Evolutionary conservation across 306 rosid genomes (phyloP).

Genomic region (Vigna radiata): DNA sequence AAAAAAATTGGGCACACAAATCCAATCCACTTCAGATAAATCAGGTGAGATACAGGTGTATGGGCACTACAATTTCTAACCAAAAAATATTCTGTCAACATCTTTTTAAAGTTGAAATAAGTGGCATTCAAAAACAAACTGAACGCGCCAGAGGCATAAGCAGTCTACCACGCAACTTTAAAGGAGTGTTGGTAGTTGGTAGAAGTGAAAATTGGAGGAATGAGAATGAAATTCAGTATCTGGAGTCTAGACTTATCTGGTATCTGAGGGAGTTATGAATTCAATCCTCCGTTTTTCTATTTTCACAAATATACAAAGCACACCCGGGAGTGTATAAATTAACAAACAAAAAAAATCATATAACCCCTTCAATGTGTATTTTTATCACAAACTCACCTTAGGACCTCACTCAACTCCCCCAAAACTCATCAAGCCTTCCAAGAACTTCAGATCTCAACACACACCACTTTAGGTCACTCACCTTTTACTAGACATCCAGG

Average conservation of each 20-base stretch:
- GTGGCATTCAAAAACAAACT: conserved; percentile 2
- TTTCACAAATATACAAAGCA: conserved; percentile 14
- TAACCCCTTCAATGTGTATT: neutral
- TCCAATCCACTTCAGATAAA: conserved; percentile 39
- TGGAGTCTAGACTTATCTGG: neutral
- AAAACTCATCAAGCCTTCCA: neutral
- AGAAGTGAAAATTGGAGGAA: conserved; percentile 11
- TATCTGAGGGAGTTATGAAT: neutral
- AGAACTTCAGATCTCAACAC: neutral
- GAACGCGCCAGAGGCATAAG: neutral
- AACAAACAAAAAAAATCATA: conserved; percentile 9
- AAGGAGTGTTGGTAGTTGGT: neutral
- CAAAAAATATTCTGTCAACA: neutral
- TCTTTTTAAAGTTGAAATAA: conserved; percentile 31
- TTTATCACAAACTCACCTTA: neutral
- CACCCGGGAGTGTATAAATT: neutral
- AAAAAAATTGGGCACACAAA: conserved; percentile 36
- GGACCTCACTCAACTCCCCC: neutral
- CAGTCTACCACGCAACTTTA: neutral
- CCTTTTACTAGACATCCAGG: neutral
- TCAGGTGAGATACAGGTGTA: conserved; percentile 15
- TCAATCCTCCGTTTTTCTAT: conserved; percentile 1
- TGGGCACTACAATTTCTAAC: conserved; percentile 12
- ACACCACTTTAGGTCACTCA: no score
- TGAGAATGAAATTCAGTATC: neutral